These are phyloP conservation scores for Ophiocordyceps australis DNA, from an alignment of 2,329 filamentous ascomycete genomes.

Conservation along the genomic window DNA sequence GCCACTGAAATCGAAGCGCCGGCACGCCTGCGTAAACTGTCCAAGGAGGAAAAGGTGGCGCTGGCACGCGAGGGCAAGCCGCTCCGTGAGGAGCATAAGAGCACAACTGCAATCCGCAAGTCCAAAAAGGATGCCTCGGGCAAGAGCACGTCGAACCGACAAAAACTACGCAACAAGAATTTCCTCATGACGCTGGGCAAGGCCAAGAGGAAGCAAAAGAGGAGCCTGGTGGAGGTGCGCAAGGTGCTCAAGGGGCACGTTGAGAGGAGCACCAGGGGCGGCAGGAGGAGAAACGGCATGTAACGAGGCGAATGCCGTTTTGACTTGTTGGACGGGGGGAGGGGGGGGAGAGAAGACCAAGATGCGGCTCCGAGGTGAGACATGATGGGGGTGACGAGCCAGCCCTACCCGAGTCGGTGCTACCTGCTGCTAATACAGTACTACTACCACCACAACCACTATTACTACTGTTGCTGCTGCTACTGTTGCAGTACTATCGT, in stretches of 20 bases:
- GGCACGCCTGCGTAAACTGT: slow-evolving; percentile 61
- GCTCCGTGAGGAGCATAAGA: slow-evolving; percentile 64
- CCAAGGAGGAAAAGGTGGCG: slow-evolving; percentile 77
- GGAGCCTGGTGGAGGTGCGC: slow-evolving; percentile 72
- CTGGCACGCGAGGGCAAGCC: slow-evolving; percentile 70
- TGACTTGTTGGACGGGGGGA: too few species aligned
- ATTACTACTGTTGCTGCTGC: too few species aligned
- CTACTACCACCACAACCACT: too few species aligned
- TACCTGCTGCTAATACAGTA: too few species aligned
- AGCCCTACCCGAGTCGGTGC: too few species aligned
- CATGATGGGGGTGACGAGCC: too few species aligned
- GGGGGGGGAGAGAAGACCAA: too few species aligned
- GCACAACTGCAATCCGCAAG: slow-evolving; percentile 66
- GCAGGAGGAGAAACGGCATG: slow-evolving; percentile 53
- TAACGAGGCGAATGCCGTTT: too few species aligned
- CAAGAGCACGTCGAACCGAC: slow-evolving; percentile 93
- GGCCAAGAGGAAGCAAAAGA: slow-evolving; percentile 88
- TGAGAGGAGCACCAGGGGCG: slow-evolving; percentile 67
- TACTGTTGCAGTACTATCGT: too few species aligned
- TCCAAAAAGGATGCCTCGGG: slow-evolving; percentile 76
- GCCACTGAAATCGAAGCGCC: slow-evolving; percentile 84
- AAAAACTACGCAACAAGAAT: slow-evolving; percentile 96
- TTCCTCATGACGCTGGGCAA: slow-evolving; percentile 97
- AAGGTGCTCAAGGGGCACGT: slow-evolving; percentile 69
- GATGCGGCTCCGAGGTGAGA: too few species aligned